phyloP scores from a whole-genome alignment of 345 rosid species.

The Dovyalis caffra region DNA sequence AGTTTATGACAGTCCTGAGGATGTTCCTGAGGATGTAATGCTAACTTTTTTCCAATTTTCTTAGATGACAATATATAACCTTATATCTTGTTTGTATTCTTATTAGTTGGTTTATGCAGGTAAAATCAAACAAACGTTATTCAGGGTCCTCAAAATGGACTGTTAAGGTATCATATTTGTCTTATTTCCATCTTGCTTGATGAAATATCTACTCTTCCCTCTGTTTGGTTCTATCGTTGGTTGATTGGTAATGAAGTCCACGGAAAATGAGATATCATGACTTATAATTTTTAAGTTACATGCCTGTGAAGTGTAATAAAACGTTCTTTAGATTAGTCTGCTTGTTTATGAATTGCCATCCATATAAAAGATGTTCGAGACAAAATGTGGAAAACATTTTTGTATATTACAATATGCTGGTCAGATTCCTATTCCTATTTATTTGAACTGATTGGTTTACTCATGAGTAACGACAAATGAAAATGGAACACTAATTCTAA shows the following conservation, averaged over 20 bases:
- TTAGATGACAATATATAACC: not conserved
- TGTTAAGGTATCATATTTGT: slow-evolving; percentile 52
- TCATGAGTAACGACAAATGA: not conserved
- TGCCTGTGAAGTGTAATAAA: not conserved
- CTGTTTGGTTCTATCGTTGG: not conserved
- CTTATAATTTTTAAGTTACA: not conserved
- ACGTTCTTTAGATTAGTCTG: not conserved
- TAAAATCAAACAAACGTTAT: slow-evolving; percentile 77
- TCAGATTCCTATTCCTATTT: not conserved
- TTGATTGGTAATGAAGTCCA: not conserved
- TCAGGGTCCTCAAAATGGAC: slow-evolving; percentile 90
- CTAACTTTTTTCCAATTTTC: not conserved
- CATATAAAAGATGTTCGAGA: not conserved
- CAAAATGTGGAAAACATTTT: not conserved
- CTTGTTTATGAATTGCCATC: not conserved
- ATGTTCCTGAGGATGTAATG: slow-evolving; percentile 83
- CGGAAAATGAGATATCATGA: not conserved
- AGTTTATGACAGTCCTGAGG: slow-evolving; percentile 69
- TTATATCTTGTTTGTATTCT: not conserved
- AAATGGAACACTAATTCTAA: not conserved
- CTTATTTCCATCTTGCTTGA: not conserved
- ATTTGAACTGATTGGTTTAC: not conserved
- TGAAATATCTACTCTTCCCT: not conserved
- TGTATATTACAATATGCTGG: not conserved
- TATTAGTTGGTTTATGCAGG: slow-evolving; percentile 41